Percentiles rank a stretch among this genome's conserved stretches.
Evolutionary conservation across 2,329 filamentous ascomycete species (phyloP).

Genomic region (Pezizomycotina sp.): DNA sequence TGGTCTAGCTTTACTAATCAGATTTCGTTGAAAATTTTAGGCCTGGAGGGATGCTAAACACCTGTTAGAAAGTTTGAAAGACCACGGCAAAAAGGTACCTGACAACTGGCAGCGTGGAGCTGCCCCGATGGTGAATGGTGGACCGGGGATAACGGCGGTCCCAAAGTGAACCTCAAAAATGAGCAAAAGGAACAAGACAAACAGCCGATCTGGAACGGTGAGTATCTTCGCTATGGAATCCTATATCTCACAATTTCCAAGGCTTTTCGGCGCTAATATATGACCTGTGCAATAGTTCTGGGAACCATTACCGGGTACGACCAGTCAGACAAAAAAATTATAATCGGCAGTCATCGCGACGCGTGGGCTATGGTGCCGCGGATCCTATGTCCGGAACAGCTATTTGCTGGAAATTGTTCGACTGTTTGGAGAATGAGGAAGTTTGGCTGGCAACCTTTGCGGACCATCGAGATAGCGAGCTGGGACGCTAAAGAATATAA

Average conservation of each 20-base stretch:
- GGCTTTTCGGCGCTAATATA: background rate
- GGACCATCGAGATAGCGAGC: conserved; percentile 92
- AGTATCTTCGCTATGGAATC: conserved; percentile 13
- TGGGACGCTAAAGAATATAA: conserved; percentile 96
- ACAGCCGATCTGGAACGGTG: conserved; percentile 72
- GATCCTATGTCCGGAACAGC: conserved; percentile 81
- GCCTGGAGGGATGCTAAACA: conserved; percentile 74
- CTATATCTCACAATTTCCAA: conserved; percentile 3
- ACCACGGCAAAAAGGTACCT: conserved; percentile 52
- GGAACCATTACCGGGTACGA: conserved; percentile 73
- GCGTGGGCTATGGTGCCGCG: conserved; percentile 78
- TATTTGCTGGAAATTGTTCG: conserved; percentile 74
- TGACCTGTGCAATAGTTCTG: conserved; percentile 38
- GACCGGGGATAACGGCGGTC: conserved; percentile 53
- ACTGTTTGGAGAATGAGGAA: conserved; percentile 61
- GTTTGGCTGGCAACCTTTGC: conserved; percentile 72
- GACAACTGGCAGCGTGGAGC: conserved; percentile 61
- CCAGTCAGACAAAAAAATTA: conserved; percentile 63
- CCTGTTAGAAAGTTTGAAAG: conserved; percentile 58
- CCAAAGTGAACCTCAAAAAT: conserved; percentile 67
- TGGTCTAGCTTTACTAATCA: no score
- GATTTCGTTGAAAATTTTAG: conserved; percentile 12
- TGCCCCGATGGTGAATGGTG: conserved; percentile 68
- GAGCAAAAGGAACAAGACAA: conserved; percentile 67
- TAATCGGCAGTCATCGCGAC: conserved; percentile 87